These are phyloP conservation scores for Vaccinium corymbosum DNA, from an alignment of 148 eudicot genomes.

Conservation along the genomic window DNA sequence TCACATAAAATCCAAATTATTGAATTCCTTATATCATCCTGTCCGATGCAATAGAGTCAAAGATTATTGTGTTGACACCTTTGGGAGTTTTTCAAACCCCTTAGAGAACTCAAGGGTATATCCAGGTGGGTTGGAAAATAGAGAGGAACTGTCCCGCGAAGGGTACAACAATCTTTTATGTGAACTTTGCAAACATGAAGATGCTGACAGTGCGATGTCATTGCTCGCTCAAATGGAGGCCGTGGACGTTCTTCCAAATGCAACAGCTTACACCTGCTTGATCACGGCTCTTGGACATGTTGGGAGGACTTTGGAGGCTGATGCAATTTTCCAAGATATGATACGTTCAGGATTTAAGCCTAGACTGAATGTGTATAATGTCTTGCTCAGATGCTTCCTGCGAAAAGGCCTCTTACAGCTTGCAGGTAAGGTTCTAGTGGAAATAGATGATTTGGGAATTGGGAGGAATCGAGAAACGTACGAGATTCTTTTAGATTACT, in stretches of 20 bases:
- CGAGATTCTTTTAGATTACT: constrained; percentile 68
- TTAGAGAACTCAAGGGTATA: constrained; percentile 11
- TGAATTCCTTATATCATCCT: not conserved
- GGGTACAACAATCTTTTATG: constrained; percentile 44
- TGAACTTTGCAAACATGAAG: constrained; percentile 42
- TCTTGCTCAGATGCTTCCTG: constrained; percentile 64
- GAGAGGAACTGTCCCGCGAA: constrained; percentile 54
- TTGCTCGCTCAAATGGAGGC: constrained; percentile 75
- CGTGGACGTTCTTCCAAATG: constrained; percentile 47
- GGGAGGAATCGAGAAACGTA: constrained; percentile 53
- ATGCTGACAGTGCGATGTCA: constrained; percentile 55
- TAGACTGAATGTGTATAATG: constrained; percentile 46
- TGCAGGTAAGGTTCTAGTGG: constrained; percentile 39
- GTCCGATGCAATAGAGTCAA: not conserved
- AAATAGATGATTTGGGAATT: constrained; percentile 46
- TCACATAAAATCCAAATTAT: not conserved
- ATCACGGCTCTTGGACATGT: constrained; percentile 57
- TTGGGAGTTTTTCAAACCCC: constrained; percentile 10
- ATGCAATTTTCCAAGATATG: constrained; percentile 78
- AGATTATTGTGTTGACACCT: not conserved
- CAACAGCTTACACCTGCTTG: constrained; percentile 43
- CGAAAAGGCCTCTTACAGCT: constrained; percentile 61
- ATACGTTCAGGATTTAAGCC: constrained; percentile 50
- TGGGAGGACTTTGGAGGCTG: constrained; percentile 85
- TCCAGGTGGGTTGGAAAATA: constrained; percentile 16